Conservation (phyloP, 2,329 filamentous ascomycete genomes). For the Daldinia sp. region DNA sequence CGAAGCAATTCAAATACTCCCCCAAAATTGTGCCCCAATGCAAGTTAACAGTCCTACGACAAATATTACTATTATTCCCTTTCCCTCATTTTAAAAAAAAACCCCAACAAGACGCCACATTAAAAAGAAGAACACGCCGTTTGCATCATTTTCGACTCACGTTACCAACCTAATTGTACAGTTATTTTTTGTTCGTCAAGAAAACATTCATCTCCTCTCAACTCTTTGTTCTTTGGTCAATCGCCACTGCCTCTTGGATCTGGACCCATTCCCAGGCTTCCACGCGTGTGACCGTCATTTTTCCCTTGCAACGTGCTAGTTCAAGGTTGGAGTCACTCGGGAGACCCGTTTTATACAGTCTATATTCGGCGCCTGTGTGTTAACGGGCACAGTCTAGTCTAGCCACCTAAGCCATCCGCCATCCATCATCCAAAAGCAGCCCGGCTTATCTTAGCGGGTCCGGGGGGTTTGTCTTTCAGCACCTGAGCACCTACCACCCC, state of each 20-base stretch:
- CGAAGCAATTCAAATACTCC: constrained; percentile 33
- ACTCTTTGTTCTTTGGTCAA: constrained; percentile 36
- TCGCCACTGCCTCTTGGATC: constrained; percentile 43
- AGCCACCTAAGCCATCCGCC: constrained; percentile 27
- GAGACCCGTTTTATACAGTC: constrained; percentile 28
- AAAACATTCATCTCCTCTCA: constrained; percentile 27
- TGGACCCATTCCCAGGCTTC: constrained; percentile 46
- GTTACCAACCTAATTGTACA: constrained; percentile 31
- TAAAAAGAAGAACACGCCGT: constrained; percentile 26
- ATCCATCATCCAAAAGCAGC: no score
- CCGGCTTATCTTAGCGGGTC: constrained; percentile 1
- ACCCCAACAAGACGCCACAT: constrained; percentile 30
- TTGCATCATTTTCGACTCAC: constrained; percentile 24
- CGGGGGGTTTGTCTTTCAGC: constrained; percentile 23
- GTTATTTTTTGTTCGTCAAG: constrained; percentile 17
- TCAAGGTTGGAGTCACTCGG: constrained; percentile 39
- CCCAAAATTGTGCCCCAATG: constrained; percentile 27
- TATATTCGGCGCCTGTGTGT: constrained; percentile 30
- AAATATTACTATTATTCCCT: constrained; percentile 23
- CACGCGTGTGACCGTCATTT: constrained; percentile 41
- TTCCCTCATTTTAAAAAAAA: constrained; percentile 26
- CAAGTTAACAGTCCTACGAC: constrained; percentile 34
- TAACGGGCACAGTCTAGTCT: constrained; percentile 24
- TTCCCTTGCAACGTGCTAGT: constrained; percentile 39
- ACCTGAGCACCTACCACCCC: constrained; percentile 20